Evolutionary conservation across 495 filamentous ascomycete species (phyloP), one percentile per base, ranked within the genome.

Genomic region (Terfezia claveryi): DNA sequence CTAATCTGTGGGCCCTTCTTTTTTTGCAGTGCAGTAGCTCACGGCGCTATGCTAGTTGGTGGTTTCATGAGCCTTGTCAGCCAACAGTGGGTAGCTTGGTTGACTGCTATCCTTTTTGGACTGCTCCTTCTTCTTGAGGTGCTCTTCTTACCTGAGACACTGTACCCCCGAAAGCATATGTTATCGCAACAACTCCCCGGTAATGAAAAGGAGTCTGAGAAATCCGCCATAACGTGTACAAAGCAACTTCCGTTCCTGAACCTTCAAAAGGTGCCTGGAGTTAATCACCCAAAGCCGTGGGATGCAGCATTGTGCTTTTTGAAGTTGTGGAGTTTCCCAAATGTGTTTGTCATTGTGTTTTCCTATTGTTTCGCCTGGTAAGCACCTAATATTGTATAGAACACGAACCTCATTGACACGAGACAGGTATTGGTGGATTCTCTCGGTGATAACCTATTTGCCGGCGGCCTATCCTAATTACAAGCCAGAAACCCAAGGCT

Each of bases 391-490:
- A n/a, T 32, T 32, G 27, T 32, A 32, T 32, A 17, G 11, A 37
- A 10, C 27, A 10, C n/a, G 38, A 5, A 23, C 2, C 36, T 27
- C n/a, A 7, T 32, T 32, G 27, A 32, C 27, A 32, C 7, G 27
- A 32, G 12, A 14, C 38, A 63, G 61, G 61, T 80, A 80, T 63
- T 80, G 77, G 77, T 80, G 76, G 76, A 64, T 81, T 10, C 58
- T 80, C 8, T 77, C 74, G 0, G 67, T 80, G 10, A 74, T 80
- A 23, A 80, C 78, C 4, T 70, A 77, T 68, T 65, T 79, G 8
- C 78, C 78, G 0, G 68, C 70, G 17, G 78, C 77, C n/a, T 81
- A 81, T 57, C 60, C 62, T 36, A 54, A 62, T 10, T 77, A 74
- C 54, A 60, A 62, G 0, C 73, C 76, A 6, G 63, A 78, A 12